Conservation (phyloP, 768 basidiomycete species). For the Pulveroboletus sp. region DNA sequence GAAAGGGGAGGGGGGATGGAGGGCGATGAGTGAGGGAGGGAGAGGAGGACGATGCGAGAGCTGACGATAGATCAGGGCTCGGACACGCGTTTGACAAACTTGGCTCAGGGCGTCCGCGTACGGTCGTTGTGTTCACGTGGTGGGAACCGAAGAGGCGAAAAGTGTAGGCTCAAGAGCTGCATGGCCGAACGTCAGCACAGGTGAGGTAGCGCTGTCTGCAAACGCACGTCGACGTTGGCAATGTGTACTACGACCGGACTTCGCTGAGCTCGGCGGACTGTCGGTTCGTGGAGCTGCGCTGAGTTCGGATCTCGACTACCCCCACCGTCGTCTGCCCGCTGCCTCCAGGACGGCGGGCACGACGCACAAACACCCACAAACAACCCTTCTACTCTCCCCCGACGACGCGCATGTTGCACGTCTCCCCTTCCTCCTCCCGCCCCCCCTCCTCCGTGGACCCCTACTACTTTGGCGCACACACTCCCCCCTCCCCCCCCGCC, state of each 20-base stretch:
- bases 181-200: slow-evolving; percentile 28
- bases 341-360: too few species aligned
- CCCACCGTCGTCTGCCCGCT: background rate
- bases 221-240: slow-evolving; percentile 25
- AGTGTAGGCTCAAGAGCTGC: too few species aligned
- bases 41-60: slow-evolving; percentile 16
- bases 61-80: slow-evolving; percentile 32
- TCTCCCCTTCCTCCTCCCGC: slow-evolving; percentile 29
- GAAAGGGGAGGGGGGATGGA: slow-evolving; percentile 28
- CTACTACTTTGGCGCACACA: slow-evolving; percentile 77
- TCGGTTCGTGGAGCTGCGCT: slow-evolving; percentile 27
- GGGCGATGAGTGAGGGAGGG: slow-evolving; percentile 4
- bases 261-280: slow-evolving; percentile 38
- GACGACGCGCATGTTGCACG: slow-evolving; percentile 25
- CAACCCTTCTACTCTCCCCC: slow-evolving; percentile 29
- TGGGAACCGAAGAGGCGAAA: slow-evolving; percentile 32
- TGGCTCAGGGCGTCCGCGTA: slow-evolving; percentile 29
- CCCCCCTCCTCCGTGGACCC: slow-evolving; percentile 82
- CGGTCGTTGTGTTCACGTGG: slow-evolving; percentile 32
- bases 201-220: slow-evolving; percentile 15
- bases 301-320: slow-evolving; percentile 25
- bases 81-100: slow-evolving; percentile 37
- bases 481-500: slow-evolving; percentile 70
- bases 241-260: slow-evolving; percentile 25
- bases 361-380: slow-evolving; percentile 25